A percentile compares a stretch with the other conserved stretches of the same genome.
Conservation (phyloP, 2,329 filamentous ascomycete species). For the Nothomitra cinnamomea region DNA sequence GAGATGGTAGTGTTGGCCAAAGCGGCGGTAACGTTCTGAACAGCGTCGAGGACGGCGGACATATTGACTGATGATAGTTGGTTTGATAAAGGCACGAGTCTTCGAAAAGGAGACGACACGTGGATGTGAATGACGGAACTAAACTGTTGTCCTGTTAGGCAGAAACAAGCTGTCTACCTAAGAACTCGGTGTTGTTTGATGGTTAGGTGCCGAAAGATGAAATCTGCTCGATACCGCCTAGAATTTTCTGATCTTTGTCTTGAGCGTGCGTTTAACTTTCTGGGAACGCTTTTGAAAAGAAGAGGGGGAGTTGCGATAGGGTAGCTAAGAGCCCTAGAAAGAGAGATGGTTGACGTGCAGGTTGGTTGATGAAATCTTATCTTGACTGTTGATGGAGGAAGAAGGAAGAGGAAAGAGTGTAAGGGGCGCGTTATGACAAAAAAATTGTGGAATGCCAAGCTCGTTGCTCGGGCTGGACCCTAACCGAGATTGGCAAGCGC, state of each 20-base stretch:
- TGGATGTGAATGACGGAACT: slow-evolving; percentile 3
- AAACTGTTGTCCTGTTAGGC: background rate
- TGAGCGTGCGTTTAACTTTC: background rate
- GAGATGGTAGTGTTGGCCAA: slow-evolving; percentile 49
- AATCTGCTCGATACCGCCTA: slow-evolving; percentile 5
- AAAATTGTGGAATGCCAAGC: slow-evolving; percentile 1
- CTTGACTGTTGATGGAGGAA: slow-evolving; percentile 14
- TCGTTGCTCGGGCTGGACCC: background rate
- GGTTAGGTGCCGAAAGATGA: background rate
- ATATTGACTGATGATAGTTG: slow-evolving; percentile 40
- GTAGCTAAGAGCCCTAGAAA: slow-evolving; percentile 82
- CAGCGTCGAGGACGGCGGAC: slow-evolving; percentile 55
- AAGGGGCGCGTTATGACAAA: background rate
- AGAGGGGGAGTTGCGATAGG: slow-evolving; percentile 45
- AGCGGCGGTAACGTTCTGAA: slow-evolving; percentile 61
- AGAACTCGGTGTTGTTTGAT: background rate
- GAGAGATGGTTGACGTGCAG: slow-evolving; percentile 15
- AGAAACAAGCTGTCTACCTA: background rate
- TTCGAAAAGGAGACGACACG: background rate
- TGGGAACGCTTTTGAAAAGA: slow-evolving; percentile 3
- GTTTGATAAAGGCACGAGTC: slow-evolving; percentile 1
- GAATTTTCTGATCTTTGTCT: slow-evolving; percentile 2
- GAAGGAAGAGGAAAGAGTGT: slow-evolving; percentile 5
- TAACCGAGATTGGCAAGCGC: background rate
- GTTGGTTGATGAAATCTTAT: slow-evolving; percentile 12